Evolutionary conservation across 805 yeast genomes (phyloP).

Genomic region (Zygosaccharomyces kombuchaensis): DNA sequence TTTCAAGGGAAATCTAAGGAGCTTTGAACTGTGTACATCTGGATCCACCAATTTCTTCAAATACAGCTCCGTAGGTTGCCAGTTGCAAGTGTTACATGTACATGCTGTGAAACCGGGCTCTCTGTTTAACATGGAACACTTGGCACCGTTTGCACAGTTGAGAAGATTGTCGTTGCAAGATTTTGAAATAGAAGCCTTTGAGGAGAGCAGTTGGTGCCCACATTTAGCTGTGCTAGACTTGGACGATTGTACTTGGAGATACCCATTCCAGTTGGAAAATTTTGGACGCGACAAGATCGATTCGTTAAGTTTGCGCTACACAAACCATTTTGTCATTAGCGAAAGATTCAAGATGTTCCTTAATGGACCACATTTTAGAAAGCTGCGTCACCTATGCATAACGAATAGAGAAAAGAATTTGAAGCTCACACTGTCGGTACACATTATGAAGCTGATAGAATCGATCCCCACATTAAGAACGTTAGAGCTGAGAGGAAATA

Average conservation of each 20-base stretch:
- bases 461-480: constrained; percentile 33
- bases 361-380: constrained; percentile 27
- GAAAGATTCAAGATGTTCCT: constrained; percentile 35
- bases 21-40: constrained; percentile 25
- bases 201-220: constrained; percentile 23
- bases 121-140: constrained; percentile 43
- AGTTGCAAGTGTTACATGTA: constrained; percentile 20
- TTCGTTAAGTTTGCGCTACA: constrained; percentile 26
- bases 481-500: constrained; percentile 32
- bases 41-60: constrained; percentile 37
- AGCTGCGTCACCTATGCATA: constrained; percentile 26
- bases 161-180: constrained; percentile 36
- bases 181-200: constrained; percentile 43
- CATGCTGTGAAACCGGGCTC: constrained; percentile 22
- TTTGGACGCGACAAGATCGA: constrained; percentile 28
- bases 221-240: constrained; percentile 32
- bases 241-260: constrained; percentile 52
- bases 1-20: constrained; percentile 21
- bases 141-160: constrained; percentile 37
- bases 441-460: constrained; percentile 31
- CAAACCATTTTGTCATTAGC: constrained; percentile 35
- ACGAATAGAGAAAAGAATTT: constrained; percentile 28
- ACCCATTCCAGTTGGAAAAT: constrained; percentile 44
- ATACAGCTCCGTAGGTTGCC: constrained; percentile 23
- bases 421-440: constrained; percentile 33